A percentile compares a stretch with the other conserved stretches of the same genome.
These are phyloP conservation scores for Platismatia glauca DNA, from an alignment of 495 filamentous ascomycete species.

Conservation along the genomic window DNA sequence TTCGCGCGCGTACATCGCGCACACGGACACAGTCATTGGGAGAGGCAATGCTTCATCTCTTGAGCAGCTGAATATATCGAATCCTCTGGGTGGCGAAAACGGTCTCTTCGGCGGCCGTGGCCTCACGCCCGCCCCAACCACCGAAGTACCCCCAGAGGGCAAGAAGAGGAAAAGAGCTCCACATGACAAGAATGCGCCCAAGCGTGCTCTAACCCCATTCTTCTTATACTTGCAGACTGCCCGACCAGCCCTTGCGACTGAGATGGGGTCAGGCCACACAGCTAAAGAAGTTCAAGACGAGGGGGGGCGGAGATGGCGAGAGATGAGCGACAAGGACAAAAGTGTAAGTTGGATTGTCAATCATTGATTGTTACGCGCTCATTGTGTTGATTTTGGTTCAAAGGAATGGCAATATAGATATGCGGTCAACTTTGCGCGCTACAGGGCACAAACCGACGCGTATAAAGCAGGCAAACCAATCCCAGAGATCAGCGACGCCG, in stretches of 20 bases:
- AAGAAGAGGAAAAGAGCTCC: slow-evolving; percentile 76
- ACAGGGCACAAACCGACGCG: slow-evolving; percentile 60
- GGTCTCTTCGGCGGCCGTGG: slow-evolving; percentile 30
- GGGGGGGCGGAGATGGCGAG: slow-evolving; percentile 72
- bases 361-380: neutral
- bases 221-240: slow-evolving; percentile 87
- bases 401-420: slow-evolving; percentile 69
- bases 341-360: slow-evolving; percentile 42
- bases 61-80: slow-evolving; percentile 42
- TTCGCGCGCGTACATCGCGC: slow-evolving; percentile 69
- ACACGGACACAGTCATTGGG: slow-evolving; percentile 69
- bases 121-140: slow-evolving; percentile 30
- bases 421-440: slow-evolving; percentile 63
- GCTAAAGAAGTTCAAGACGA: slow-evolving; percentile 74
- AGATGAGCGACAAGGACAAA: slow-evolving; percentile 65
- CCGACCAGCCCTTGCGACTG: slow-evolving; percentile 62
- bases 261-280: slow-evolving; percentile 59
- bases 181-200: slow-evolving; percentile 88
- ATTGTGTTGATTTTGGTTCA: slow-evolving; percentile 7
- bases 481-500: slow-evolving; percentile 43
- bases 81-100: slow-evolving; percentile 34
- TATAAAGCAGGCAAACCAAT: slow-evolving; percentile 51
- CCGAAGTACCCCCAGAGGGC: slow-evolving; percentile 43
- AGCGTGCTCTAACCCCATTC: slow-evolving; percentile 86
- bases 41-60: slow-evolving; percentile 45